Conservation (phyloP, 495 filamentous ascomycete species). For the Choiromyces venosus region DNA sequence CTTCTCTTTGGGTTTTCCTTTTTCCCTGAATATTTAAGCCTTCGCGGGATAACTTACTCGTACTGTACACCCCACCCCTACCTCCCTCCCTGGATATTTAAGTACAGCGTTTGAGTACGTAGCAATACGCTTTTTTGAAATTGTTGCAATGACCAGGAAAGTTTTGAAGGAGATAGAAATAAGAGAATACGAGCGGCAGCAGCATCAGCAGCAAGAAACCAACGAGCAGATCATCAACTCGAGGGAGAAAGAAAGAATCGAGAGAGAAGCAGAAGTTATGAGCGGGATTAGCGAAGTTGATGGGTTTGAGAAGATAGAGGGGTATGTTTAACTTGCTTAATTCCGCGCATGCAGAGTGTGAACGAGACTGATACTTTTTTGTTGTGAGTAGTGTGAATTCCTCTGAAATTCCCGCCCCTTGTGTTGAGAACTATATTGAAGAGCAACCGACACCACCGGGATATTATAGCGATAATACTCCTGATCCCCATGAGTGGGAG, state of each 20-base stretch:
- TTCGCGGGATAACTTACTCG: too few species aligned
- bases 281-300: not conserved
- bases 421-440: not conserved
- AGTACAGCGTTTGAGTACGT: too few species aligned
- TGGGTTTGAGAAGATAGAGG: not conserved
- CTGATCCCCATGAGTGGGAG: too few species aligned
- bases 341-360: not conserved
- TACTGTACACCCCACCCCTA: too few species aligned
- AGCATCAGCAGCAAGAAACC: not conserved
- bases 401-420: too few species aligned
- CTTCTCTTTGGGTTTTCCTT: too few species aligned
- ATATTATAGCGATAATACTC: too few species aligned
- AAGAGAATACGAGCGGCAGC: not conserved
- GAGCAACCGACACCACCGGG: not conserved
- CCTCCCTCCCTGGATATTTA: too few species aligned
- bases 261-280: not conserved
- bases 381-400: too few species aligned
- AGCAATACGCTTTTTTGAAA: too few species aligned
- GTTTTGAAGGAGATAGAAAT: not conserved
- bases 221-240: not conserved
- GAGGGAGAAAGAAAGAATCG: not conserved
- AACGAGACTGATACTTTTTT: not conserved
- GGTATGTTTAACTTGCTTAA: not conserved
- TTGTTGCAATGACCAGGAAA: not conserved
- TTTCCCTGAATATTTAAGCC: too few species aligned